Base-by-base conservation (phyloP, 2,329 filamentous ascomycete genomes). In the Cladosporium sp. region DNA sequence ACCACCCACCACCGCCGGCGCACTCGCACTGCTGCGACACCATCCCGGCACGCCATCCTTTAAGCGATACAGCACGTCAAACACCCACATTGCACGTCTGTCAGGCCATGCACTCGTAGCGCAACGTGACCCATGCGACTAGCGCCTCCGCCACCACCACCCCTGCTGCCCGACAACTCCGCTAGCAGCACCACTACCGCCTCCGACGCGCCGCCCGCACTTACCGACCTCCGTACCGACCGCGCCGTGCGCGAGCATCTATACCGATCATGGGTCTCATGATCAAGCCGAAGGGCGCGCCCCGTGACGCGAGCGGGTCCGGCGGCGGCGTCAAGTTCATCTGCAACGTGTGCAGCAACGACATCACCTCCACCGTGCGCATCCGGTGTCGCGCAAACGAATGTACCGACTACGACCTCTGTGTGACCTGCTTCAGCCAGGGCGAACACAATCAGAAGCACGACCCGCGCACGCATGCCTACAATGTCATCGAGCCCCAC, bases 291-390 rank as follows among this genome's bases (percentile, higher is more conserved):
- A 68, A 68, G 52, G 60, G 59, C 43, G 63, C 65, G 43, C 62
- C 64, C 7, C 60, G 59, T 22, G 42, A 50, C 38, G 59, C 61
- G 19, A 56, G 57, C 46, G 52, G 58, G 14, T 59, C 58, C 19
- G 55, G 64, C 40, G 66, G 67, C 53, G 75, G 75, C 54, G 73
- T 76, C 54, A 96, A 97, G 70, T 98, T 95, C 70, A 89, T 97
- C 60, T 98, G 93, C 76, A 95, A 98, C 71, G 86, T 95, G 54
- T 98, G 93, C 71, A 95, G 89, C 42, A 89, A 89, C 54, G 93
- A 98, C 70, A 95, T 98, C 61, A 98, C 93, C 43, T 93, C 91
- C 4, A 98, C 93, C 43, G 93, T 98, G 59, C 90, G 93, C 61
- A 97, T 98, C 70, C 82, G 89, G 69, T 98, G 93, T 72, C 91